A percentile compares a stretch with the other conserved stretches of the same genome.
These are phyloP conservation scores for Podospora bellae-mahoneyi DNA, from an alignment of 495 filamentous ascomycete genomes.

Conservation along the genomic window DNA sequence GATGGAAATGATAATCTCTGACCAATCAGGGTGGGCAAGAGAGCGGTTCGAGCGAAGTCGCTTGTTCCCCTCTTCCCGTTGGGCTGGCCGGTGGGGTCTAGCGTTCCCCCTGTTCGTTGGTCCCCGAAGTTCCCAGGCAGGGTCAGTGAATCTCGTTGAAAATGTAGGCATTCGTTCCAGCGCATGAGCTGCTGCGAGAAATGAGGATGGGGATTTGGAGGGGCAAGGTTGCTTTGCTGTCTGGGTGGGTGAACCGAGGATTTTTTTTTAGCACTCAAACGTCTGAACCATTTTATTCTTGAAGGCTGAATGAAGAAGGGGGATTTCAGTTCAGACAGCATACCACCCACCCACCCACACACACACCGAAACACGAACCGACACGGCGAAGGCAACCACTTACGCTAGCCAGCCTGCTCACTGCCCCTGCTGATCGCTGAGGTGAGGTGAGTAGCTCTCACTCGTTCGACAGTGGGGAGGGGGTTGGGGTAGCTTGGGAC, in stretches of 20 bases:
- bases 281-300: no score
- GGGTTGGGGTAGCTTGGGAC: neutral
- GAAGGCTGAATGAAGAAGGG: neutral
- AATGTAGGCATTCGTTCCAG: neutral
- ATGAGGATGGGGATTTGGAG: neutral
- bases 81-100: neutral
- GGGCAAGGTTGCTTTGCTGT: neutral
- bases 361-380: neutral
- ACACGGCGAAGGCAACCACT: neutral
- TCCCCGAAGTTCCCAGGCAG: neutral
- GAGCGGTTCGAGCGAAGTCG: no score
- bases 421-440: neutral
- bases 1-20: slow-evolving; percentile 34
- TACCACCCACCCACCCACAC: neutral
- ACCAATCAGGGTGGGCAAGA: slow-evolving; percentile 21
- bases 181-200: neutral
- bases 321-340: neutral
- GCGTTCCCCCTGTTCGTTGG: neutral
- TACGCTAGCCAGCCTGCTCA: neutral
- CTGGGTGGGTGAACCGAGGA: neutral
- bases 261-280: neutral
- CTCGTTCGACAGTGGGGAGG: neutral
- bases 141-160: neutral
- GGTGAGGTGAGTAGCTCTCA: neutral
- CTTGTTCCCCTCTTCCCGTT: neutral